phyloP scores from a whole-genome alignment of 2,329 filamentous ascomycete species.

The Diaporthe caulivora region DNA sequence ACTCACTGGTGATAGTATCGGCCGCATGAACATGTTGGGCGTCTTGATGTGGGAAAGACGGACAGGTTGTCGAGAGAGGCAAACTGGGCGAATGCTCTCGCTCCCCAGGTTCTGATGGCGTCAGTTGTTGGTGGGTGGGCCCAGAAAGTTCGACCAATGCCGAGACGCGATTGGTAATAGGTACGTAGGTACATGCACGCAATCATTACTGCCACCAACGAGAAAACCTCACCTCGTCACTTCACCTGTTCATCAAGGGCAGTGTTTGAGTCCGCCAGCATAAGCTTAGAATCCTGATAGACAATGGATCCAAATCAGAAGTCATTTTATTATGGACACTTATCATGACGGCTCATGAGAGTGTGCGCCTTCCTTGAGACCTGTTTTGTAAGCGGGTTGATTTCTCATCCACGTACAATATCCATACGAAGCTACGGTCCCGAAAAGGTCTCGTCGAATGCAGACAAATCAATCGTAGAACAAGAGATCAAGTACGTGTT shows the following conservation, averaged over 20 bases:
- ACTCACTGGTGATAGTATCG: slow-evolving; percentile 38
- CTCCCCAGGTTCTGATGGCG: slow-evolving; percentile 11
- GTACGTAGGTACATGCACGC: background rate
- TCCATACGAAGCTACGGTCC: background rate
- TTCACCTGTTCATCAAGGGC: background rate
- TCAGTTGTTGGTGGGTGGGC: slow-evolving; percentile 1
- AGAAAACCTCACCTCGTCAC: background rate
- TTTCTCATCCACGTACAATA: slow-evolving; percentile 2
- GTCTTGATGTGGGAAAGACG: background rate
- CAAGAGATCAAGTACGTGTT: background rate
- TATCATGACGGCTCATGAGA: background rate
- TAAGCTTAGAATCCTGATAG: background rate
- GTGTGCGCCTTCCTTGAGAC: background rate
- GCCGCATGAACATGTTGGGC: slow-evolving; percentile 39
- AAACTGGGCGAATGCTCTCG: background rate
- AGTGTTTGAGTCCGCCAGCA: background rate
- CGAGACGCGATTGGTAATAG: slow-evolving; percentile 18
- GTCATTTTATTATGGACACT: background rate
- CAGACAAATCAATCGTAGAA: background rate
- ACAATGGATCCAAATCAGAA: background rate
- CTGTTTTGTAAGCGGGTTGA: slow-evolving; percentile 27
- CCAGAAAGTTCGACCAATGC: slow-evolving; percentile 35
- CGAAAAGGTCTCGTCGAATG: background rate
- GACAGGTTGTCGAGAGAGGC: background rate
- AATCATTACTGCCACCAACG: background rate